A percentile compares a stretch with the other conserved stretches of the same genome.
Conservation (phyloP, 768 basidiomycete genomes). For the Thelephora aurantiotincta region DNA sequence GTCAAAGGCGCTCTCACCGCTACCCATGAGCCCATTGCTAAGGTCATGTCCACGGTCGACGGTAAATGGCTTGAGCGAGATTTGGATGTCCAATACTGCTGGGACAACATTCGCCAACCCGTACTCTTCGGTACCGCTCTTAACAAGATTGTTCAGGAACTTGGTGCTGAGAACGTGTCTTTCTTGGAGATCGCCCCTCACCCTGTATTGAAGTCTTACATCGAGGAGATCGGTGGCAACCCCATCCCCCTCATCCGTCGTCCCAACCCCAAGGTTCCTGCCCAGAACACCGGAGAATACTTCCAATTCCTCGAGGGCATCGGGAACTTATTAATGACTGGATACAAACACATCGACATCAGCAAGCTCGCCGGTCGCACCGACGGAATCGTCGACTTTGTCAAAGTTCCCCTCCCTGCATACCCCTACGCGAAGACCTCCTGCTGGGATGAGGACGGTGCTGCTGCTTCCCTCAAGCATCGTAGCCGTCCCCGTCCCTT, state of each 20-base stretch:
- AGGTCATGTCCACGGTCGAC: slow-evolving; percentile 23
- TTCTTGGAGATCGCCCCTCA: slow-evolving; percentile 21
- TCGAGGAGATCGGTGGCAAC: slow-evolving; percentile 21
- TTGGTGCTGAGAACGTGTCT: slow-evolving; percentile 11
- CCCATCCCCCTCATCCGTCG: slow-evolving; percentile 17
- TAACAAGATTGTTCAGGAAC: slow-evolving; percentile 17
- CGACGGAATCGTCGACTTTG: slow-evolving; percentile 8
- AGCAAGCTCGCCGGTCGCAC: slow-evolving; percentile 13
- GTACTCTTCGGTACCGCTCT: slow-evolving; percentile 20
- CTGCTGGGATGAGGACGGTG: slow-evolving; percentile 15
- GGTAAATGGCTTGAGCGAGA: slow-evolving; percentile 18
- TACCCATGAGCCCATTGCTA: slow-evolving; percentile 8
- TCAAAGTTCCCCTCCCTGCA: slow-evolving; percentile 15
- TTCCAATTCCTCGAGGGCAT: slow-evolving; percentile 19
- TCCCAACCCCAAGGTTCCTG: slow-evolving; percentile 17
- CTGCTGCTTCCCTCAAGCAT: slow-evolving; percentile 14
- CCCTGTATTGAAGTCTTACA: slow-evolving; percentile 20
- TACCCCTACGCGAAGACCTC: slow-evolving; percentile 18
- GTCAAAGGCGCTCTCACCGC: slow-evolving; percentile 1
- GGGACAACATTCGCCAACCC: slow-evolving; percentile 22
- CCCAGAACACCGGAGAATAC: slow-evolving; percentile 21
- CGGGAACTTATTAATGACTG: slow-evolving; percentile 16
- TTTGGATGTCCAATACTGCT: slow-evolving; percentile 16
- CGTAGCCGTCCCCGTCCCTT: slow-evolving; percentile 11
- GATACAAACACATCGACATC: slow-evolving; percentile 18